A percentile compares a stretch with the other conserved stretches of the same genome.
Conservation (phyloP, 1,139 yeast genomes). For the Zygosaccharomyces pseudobailii region DNA sequence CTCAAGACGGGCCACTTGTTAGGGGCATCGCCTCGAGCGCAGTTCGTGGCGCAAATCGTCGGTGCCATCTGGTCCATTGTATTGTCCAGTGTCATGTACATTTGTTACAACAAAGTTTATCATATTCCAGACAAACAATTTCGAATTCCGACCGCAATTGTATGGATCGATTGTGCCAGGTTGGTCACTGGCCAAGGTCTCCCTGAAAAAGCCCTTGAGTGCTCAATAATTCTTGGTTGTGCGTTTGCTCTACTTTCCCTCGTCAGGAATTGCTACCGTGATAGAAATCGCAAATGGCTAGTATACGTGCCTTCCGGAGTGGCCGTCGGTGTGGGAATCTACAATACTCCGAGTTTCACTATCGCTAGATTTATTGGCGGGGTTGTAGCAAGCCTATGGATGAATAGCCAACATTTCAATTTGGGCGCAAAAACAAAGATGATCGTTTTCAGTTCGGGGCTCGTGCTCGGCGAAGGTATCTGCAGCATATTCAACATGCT, state of each 20-base stretch:
- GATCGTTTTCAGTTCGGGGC: conserved; percentile 86
- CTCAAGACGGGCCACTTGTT: conserved; percentile 87
- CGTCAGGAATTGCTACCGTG: conserved; percentile 50
- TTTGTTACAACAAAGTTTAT: conserved; percentile 73
- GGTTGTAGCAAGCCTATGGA: conserved; percentile 59
- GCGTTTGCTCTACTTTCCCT: conserved; percentile 69
- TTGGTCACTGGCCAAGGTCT: conserved; percentile 87
- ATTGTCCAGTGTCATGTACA: conserved; percentile 76
- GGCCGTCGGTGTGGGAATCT: conserved; percentile 95
- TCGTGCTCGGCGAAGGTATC: conserved; percentile 90
- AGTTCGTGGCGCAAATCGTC: conserved; percentile 80
- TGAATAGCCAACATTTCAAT: conserved; percentile 37
- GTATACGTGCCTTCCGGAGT: conserved; percentile 71
- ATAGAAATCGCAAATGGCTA: conserved; percentile 42
- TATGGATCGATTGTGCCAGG: conserved; percentile 95
- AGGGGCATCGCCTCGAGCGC: conserved; percentile 91
- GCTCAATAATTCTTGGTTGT: conserved; percentile 60
- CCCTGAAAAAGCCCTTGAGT: conserved; percentile 70
- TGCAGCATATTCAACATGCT: conserved; percentile 79
- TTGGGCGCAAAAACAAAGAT: conserved; percentile 51
- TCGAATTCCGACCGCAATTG: conserved; percentile 89
- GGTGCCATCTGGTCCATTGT: conserved; percentile 84
- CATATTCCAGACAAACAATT: conserved; percentile 76
- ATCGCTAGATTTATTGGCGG: conserved; percentile 93
- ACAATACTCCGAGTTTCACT: conserved; percentile 90